Evolutionary conservation across 139 green algal genomes (phyloP).

Genomic region (Chlorella sp.): DNA sequence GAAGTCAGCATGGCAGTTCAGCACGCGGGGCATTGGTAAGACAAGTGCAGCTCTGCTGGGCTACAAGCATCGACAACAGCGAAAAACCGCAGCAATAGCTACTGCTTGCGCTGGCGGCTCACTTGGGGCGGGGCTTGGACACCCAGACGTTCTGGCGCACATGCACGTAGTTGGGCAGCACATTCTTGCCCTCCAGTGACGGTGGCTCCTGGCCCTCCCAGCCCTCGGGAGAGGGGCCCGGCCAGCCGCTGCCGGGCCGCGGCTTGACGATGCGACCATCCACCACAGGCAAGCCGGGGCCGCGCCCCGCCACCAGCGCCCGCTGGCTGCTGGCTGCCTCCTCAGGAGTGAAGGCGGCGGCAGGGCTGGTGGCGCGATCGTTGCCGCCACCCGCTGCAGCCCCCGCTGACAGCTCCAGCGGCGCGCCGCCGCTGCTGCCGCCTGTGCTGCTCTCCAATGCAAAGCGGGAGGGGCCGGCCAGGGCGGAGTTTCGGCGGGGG

Average conservation of each 20-base stretch:
- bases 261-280: conserved; percentile 34
- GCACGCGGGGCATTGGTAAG: no score
- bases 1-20: no score
- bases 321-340: conserved; percentile 25
- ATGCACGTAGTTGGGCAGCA: conserved; percentile 64
- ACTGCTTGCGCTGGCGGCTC: conserved; percentile 4
- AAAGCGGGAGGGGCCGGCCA: conserved; percentile 10
- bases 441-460: conserved; percentile 11
- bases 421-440: not conserved
- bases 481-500: conserved; percentile 6
- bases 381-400: not conserved
- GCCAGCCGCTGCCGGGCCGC: not conserved
- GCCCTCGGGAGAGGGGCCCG: not conserved
- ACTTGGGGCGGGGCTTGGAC: conserved; percentile 64
- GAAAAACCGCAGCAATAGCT: no score
- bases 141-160: conserved; percentile 74
- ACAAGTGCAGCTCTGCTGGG: not conserved
- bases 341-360: not conserved
- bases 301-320: not conserved
- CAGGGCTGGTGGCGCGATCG: not conserved
- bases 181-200: conserved; percentile 17
- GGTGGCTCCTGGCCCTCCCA: not conserved
- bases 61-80: no score
- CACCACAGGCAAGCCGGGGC: not conserved
- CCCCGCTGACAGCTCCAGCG: not conserved